Evolutionary conservation across 805 yeast species (phyloP).

Genomic region (Nakazawaea ambrosiae): DNA sequence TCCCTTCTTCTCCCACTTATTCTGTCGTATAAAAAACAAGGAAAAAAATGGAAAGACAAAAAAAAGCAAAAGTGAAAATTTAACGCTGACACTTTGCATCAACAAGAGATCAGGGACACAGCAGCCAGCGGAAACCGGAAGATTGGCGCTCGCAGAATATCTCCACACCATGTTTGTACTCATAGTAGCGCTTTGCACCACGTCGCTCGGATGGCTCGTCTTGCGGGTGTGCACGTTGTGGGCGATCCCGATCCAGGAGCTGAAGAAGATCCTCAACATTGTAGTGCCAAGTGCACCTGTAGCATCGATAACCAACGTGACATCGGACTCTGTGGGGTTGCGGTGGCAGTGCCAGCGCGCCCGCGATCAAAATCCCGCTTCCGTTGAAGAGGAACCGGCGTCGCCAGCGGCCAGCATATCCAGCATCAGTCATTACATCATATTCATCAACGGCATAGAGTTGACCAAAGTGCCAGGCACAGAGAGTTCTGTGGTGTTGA

Average conservation of each 20-base stretch:
- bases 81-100: too few relatives aligned
- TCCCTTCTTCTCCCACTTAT: too few relatives aligned
- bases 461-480: slow-evolving; percentile 26
- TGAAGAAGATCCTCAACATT: slow-evolving; percentile 39
- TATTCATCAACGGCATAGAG: slow-evolving; percentile 34
- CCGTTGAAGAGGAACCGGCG: slow-evolving; percentile 3
- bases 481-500: slow-evolving; percentile 28
- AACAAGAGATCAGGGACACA: too few relatives aligned
- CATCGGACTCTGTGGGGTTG: slow-evolving; percentile 34
- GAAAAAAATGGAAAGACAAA: too few relatives aligned
- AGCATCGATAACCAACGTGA: slow-evolving; percentile 48
- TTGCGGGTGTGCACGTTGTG: slow-evolving; percentile 20
- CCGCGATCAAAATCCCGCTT: neutral
- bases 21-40: too few relatives aligned
- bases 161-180: slow-evolving; percentile 3
- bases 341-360: slow-evolving; percentile 42
- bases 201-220: slow-evolving; percentile 20
- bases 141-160: neutral
- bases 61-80: too few relatives aligned
- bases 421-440: slow-evolving; percentile 27
- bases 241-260: slow-evolving; percentile 37
- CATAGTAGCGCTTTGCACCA: slow-evolving; percentile 3
- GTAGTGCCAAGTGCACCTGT: slow-evolving; percentile 51
- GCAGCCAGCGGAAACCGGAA: too few relatives aligned
- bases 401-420: slow-evolving; percentile 16